These are phyloP conservation scores for Rhizopus arrhizus DNA, from an alignment of 371 early-diverging fungal species.

Conservation along the genomic window DNA sequence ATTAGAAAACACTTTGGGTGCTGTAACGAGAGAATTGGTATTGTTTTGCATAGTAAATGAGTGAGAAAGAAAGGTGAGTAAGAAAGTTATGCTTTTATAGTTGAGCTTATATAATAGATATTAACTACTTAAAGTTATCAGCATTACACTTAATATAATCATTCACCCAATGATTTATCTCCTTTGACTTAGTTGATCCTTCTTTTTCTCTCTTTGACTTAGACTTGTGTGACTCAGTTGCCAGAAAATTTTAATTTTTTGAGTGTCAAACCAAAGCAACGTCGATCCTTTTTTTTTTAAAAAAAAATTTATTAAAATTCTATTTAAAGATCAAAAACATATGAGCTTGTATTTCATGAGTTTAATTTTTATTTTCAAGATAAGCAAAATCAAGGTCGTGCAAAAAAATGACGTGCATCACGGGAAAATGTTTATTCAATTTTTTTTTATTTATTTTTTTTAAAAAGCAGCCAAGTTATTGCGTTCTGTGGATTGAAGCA, in stretches of 20 bases:
- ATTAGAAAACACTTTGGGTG: conserved; percentile 27
- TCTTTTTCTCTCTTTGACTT: background rate
- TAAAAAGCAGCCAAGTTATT: too few relatives aligned
- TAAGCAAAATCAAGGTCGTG: too few relatives aligned
- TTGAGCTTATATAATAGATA: background rate
- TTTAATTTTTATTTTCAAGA: too few relatives aligned
- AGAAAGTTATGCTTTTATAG: conserved; percentile 5
- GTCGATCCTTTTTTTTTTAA: too few relatives aligned
- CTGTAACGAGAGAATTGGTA: conserved; percentile 12
- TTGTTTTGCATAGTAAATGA: background rate
- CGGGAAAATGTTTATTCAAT: too few relatives aligned
- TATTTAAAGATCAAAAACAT: too few relatives aligned
- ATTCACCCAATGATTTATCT: background rate
- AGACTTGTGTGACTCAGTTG: background rate
- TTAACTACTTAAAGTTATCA: conserved; percentile 1
- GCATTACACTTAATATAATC: conserved; percentile 4
- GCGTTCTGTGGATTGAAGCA: too few relatives aligned
- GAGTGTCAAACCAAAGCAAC: too few relatives aligned
- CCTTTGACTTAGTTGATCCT: background rate
- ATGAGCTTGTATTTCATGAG: too few relatives aligned
- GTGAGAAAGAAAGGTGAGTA: conserved; percentile 2
- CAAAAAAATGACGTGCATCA: too few relatives aligned
- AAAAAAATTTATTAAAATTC: too few relatives aligned
- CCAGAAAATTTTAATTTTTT: background rate
- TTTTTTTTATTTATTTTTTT: too few relatives aligned